Evolutionary conservation across 495 filamentous ascomycete species (phyloP).

Genomic region (Aspergillus nidulans): DNA sequence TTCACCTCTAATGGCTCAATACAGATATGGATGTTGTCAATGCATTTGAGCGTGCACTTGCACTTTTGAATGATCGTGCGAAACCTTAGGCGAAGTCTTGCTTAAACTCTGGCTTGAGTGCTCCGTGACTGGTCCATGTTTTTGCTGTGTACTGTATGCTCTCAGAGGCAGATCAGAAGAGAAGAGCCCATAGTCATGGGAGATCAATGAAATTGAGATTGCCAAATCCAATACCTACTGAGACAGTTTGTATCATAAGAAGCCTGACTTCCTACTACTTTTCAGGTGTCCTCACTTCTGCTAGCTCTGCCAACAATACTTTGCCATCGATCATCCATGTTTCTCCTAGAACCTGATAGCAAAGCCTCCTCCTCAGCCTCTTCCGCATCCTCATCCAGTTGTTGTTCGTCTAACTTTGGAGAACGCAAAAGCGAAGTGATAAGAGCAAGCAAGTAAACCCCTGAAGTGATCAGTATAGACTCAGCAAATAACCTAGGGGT

Average conservation of each 20-base stretch:
- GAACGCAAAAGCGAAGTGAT: conserved; percentile 72
- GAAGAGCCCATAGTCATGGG: too few relatives aligned
- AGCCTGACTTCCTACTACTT: not conserved
- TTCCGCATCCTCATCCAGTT: conserved; percentile 83
- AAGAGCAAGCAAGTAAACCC: conserved; percentile 73
- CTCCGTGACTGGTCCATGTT: too few relatives aligned
- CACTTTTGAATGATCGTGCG: conserved; percentile 51
- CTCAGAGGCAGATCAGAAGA: too few relatives aligned
- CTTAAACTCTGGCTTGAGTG: too few relatives aligned
- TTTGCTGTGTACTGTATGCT: too few relatives aligned
- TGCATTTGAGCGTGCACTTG: conserved; percentile 75
- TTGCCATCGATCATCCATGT: conserved; percentile 82
- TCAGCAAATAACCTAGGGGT: not conserved
- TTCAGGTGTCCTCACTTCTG: conserved; percentile 11
- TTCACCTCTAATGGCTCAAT: conserved; percentile 1
- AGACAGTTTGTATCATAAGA: not conserved
- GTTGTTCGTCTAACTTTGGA: conserved; percentile 66
- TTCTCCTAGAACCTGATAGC: conserved; percentile 71
- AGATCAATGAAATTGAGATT: too few relatives aligned
- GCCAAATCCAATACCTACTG: not conserved
- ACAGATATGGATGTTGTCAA: conserved; percentile 70
- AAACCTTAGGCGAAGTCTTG: too few relatives aligned
- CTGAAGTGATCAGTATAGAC: conserved; percentile 21
- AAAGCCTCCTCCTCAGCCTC: conserved; percentile 94
- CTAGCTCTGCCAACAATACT: conserved; percentile 64